Evolutionary conservation across 1,284 basidiomycete species (phyloP).

Genomic region (Ceratobasidium sp.): DNA sequence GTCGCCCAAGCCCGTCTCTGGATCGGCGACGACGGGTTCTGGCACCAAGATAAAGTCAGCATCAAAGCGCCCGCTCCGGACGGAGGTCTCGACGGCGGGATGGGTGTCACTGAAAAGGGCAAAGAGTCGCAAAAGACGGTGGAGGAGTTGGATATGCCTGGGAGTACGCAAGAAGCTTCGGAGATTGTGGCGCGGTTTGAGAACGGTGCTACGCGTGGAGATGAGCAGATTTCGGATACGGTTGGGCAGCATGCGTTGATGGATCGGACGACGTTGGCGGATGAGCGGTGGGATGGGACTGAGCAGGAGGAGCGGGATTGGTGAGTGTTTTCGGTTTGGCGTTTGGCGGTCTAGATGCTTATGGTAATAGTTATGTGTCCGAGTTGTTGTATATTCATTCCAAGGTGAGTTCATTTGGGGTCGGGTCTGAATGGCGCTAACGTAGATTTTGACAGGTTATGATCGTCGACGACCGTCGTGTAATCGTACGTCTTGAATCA

Average conservation of each 20-base stretch:
- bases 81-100: conserved; percentile 46
- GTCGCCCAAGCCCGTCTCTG: conserved; percentile 88
- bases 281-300: conserved; percentile 86
- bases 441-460: conserved; percentile 65
- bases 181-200: conserved; percentile 77
- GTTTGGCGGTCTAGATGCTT: conserved; percentile 14
- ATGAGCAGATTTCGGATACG: conserved; percentile 75
- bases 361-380: conserved; percentile 83
- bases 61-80: conserved; percentile 52
- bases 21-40: conserved; percentile 66
- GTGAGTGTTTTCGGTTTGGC: conserved; percentile 62
- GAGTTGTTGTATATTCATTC: conserved; percentile 86
- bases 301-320: conserved; percentile 84
- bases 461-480: conserved; percentile 91
- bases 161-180: conserved; percentile 73
- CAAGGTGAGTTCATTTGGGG: conserved; percentile 59
- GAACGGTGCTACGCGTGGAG: conserved; percentile 69
- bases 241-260: conserved; percentile 83
- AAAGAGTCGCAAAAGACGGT: conserved; percentile 43
- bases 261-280: conserved; percentile 69
- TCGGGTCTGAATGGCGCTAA: conserved; percentile 11
- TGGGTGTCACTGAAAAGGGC: conserved; percentile 46
- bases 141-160: conserved; percentile 76
- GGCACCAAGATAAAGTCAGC: conserved; percentile 50
- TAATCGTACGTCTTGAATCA: conserved; percentile 72